Evolutionary conservation across 768 basidiomycete species (phyloP), one percentile per base, ranked within the genome.

Genomic region (Tylopilus cervinicoccineus): DNA sequence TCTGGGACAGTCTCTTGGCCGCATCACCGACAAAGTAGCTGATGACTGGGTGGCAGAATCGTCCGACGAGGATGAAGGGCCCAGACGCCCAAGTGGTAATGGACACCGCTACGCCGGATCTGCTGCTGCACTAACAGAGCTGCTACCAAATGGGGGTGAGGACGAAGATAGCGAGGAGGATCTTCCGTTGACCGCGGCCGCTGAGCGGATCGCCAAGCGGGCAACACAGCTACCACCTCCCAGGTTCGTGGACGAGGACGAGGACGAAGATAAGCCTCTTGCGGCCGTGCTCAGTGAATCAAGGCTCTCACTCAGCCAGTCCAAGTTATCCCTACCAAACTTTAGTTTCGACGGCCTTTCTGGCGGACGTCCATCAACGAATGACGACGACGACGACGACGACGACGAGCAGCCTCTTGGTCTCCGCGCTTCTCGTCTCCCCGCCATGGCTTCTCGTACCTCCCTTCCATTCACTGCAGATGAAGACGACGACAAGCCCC

Each of bases 131-230:
- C 22, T 51, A 23, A 46, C 38, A 28, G 42, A 42, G 6, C 22
- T 39, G 20, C 29, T 37, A 8, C 26, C 23, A 10, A 14, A 40
- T 17, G 23, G 20, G 20, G 38, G 9, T 19, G 59, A 57, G 16
- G 76, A 74, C 42, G 76, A 76, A 17, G 80, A 82, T 52, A 87
- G 86, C 52, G 89, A 89, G 45, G 89, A 92, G 54, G 89, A 93
- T 67, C 55, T 90, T 36, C 91, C 91, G 3, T 72, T 93, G 9
- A 79, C 81, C 22, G 79, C 78, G 3, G 79, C 84, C 8, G 70
- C 81, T n/a, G 70, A 73, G 46, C 77, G 78, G 29, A 80, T 74
- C n/a, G 68, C 68, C 19, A 75, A 75, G 50, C 77, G 81, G 39
- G 70, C 65, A 22, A 69, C 67, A 10, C 57, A 67, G 29, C 48